Conservation (phyloP, 139 green algal species). For the Chlorella ohadii region DNA sequence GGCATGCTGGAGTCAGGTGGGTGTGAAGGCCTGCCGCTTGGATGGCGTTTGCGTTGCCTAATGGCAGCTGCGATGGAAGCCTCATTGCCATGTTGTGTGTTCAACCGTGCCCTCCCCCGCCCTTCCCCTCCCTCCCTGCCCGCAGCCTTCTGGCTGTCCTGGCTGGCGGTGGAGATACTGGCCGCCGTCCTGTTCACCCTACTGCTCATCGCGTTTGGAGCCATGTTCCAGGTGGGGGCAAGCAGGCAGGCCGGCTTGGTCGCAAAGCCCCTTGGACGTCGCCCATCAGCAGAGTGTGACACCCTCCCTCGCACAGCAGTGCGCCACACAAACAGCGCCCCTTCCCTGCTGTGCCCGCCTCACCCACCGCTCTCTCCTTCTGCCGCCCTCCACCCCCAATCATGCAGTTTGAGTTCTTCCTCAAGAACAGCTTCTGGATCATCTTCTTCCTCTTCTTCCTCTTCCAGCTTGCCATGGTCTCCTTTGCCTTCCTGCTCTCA, state of each 20-base stretch:
- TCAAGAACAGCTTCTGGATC: constrained; percentile 63
- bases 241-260: too few relatives aligned
- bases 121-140: background rate
- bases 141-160: constrained; percentile 88
- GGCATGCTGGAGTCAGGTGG: constrained; percentile 81
- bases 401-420: constrained; percentile 93
- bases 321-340: too few relatives aligned
- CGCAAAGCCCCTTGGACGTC: too few relatives aligned
- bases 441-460: constrained; percentile 94
- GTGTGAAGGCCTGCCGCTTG: background rate
- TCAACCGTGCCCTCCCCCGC: too few relatives aligned
- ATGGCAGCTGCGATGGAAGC: too few relatives aligned
- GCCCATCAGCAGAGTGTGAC: too few relatives aligned
- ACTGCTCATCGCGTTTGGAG: constrained; percentile 85
- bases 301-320: too few relatives aligned
- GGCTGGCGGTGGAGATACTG: constrained; percentile 67
- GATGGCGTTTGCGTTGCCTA: background rate
- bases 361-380: too few relatives aligned
- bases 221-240: too few relatives aligned
- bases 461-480: constrained; percentile 85
- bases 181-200: constrained; percentile 61
- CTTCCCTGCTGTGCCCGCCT: too few relatives aligned
- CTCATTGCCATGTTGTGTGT: too few relatives aligned
- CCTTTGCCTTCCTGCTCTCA: constrained; percentile 77
- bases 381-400: too few relatives aligned